phyloP scores from a whole-genome alignment of 225 moss, liverwort and hornwort genomes.

The Neckera pumila region DNA sequence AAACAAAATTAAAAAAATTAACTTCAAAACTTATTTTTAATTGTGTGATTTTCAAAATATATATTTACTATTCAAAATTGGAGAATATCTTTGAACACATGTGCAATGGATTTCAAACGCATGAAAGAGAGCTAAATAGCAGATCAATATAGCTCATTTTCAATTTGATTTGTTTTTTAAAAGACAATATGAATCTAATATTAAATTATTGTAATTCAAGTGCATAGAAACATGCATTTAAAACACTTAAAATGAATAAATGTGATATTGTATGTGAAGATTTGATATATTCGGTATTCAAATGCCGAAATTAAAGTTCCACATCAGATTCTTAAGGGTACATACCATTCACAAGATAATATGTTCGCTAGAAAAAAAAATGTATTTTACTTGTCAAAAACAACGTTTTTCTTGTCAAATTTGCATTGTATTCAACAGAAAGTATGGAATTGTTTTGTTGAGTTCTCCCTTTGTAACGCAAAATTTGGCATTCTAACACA shows the following conservation, averaged over 20 bases:
- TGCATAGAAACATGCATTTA: background rate
- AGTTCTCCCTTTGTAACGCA: no score
- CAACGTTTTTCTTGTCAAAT: no score
- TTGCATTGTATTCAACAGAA: no score
- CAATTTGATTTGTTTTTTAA: background rate
- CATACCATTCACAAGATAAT: background rate
- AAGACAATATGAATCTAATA: background rate
- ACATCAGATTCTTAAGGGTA: rapidly evolving
- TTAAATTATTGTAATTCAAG: background rate
- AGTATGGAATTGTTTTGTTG: no score
- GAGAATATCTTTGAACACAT: background rate
- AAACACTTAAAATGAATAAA: background rate
- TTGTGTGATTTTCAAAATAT: background rate
- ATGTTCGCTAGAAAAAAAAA: no score
- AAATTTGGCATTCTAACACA: no score
- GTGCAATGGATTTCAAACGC: background rate
- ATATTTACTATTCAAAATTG: background rate
- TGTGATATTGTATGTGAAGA: rapidly evolving
- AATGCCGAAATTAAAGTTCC: background rate
- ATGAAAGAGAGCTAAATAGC: background rate
- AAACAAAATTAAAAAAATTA: background rate
- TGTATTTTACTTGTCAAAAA: no score
- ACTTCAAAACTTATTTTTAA: background rate
- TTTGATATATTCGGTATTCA: background rate
- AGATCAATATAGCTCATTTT: rapidly evolving